phyloP scores from a whole-genome alignment of 139 green algal genomes.

The Micromonas commoda region DNA sequence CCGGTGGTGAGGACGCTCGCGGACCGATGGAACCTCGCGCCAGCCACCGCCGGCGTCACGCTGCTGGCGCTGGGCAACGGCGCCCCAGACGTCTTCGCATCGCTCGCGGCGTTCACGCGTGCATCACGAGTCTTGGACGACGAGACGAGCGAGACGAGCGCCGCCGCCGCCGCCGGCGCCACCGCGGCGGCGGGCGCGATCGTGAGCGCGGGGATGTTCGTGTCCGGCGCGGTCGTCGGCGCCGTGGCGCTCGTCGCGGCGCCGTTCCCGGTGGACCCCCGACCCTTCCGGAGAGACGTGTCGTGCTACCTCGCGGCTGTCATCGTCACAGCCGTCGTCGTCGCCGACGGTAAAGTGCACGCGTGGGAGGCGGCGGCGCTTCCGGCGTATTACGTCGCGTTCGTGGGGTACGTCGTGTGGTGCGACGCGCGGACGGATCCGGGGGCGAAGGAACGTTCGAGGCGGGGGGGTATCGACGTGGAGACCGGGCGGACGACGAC shows the following conservation, averaged over 20 bases:
- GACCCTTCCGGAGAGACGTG: conserved; percentile 43
- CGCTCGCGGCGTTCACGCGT: conserved; percentile 37
- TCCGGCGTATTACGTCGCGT: conserved; percentile 1
- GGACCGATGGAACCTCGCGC: conserved; percentile 38
- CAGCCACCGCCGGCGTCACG: conserved; percentile 43
- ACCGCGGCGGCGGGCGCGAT: too few species aligned
- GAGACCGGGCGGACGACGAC: too few species aligned
- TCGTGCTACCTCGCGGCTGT: conserved; percentile 42
- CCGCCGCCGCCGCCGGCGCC: neutral
- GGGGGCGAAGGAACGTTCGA: too few species aligned
- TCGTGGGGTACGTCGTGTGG: conserved; percentile 2
- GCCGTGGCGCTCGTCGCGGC: conserved; percentile 36
- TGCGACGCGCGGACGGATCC: neutral
- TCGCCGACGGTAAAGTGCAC: neutral
- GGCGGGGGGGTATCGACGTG: too few species aligned
- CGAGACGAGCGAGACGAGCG: neutral
- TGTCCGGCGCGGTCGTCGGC: conserved; percentile 39
- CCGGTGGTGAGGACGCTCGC: conserved; percentile 36
- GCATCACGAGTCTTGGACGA: too few species aligned
- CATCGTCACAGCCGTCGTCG: neutral
- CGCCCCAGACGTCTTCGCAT: conserved; percentile 48
- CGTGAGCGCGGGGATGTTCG: conserved; percentile 37
- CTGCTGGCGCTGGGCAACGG: conserved; percentile 50
- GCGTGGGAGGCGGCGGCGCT: neutral
- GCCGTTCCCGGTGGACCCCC: conserved; percentile 30